A percentile compares a stretch with the other conserved stretches of the same genome.
Evolutionary conservation across 148 eudicot genomes (phyloP).

Genomic region (Dianthus caryophyllus): DNA sequence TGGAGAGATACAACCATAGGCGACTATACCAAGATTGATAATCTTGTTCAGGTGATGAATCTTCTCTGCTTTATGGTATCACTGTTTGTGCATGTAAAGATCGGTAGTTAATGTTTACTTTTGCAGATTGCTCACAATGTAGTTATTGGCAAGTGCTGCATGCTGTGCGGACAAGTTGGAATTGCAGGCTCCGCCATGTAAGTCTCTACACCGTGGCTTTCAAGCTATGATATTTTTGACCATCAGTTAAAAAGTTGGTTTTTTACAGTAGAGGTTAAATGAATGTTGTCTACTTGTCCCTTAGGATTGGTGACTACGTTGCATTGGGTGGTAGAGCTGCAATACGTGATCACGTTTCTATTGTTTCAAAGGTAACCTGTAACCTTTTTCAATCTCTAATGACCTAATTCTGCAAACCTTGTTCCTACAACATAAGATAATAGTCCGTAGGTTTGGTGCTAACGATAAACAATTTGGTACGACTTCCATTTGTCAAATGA

Average conservation of each 20-base stretch:
- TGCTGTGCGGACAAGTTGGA: slow-evolving; percentile 91
- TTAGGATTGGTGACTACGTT: slow-evolving; percentile 75
- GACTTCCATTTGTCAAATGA: not conserved
- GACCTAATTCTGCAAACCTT: not conserved
- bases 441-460: not conserved
- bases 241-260: not conserved
- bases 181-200: slow-evolving; percentile 94
- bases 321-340: slow-evolving; percentile 85
- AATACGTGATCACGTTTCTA: slow-evolving; percentile 75
- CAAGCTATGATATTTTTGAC: not conserved
- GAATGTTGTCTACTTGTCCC: slow-evolving; percentile 7
- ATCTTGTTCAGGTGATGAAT: slow-evolving; percentile 73
- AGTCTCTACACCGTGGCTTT: slow-evolving; percentile 19
- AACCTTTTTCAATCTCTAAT: not conserved
- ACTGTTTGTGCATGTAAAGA: not conserved
- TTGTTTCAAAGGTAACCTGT: slow-evolving; percentile 59
- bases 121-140: slow-evolving; percentile 90
- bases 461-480: not conserved
- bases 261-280: slow-evolving; percentile 4
- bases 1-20: slow-evolving; percentile 89
- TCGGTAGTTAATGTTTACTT: not conserved
- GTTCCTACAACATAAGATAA: not conserved
- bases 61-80: slow-evolving; percentile 11
- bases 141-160: slow-evolving; percentile 62
- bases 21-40: slow-evolving; percentile 82